Percentiles rank a stretch among this genome's conserved stretches.
These are phyloP conservation scores for Boletus sp. DNA, from an alignment of 1,284 basidiomycete species.

Conservation along the genomic window DNA sequence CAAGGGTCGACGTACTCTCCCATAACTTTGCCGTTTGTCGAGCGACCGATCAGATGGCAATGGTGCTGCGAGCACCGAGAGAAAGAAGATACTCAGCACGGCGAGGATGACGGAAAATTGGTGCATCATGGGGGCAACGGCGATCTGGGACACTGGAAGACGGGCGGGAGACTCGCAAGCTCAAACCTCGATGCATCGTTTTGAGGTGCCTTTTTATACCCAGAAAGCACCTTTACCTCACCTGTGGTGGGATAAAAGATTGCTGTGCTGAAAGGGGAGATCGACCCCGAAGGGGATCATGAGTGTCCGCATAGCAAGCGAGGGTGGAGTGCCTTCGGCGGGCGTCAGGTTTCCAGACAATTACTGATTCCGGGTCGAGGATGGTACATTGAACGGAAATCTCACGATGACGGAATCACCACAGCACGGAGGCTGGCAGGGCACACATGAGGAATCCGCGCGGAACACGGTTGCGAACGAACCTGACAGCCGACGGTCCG, in stretches of 20 bases:
- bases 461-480: conserved; percentile 12
- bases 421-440: conserved; percentile 6
- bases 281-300: conserved; percentile 33
- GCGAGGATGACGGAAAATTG: conserved; percentile 40
- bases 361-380: conserved; percentile 22
- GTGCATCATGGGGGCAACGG: conserved; percentile 21
- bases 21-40: conserved; percentile 45
- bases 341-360: conserved; percentile 11
- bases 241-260: conserved; percentile 19
- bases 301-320: conserved; percentile 16
- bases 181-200: conserved; percentile 1
- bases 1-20: conserved; percentile 40
- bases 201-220: conserved; percentile 27
- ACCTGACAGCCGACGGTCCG: conserved; percentile 11
- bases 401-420: conserved; percentile 21
- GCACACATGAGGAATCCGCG: conserved; percentile 23
- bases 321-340: conserved; percentile 22
- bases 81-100: conserved; percentile 41
- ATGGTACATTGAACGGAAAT: background rate
- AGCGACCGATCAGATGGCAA: conserved; percentile 36
- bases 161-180: conserved; percentile 3
- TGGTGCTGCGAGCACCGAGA: conserved; percentile 46
- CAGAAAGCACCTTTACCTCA: conserved; percentile 30
- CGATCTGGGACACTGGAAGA: background rate
- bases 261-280: conserved; percentile 23